These are phyloP conservation scores for Sequoiadendron giganteum DNA, from an alignment of 75 land plant genomes.

Conservation along the genomic window DNA sequence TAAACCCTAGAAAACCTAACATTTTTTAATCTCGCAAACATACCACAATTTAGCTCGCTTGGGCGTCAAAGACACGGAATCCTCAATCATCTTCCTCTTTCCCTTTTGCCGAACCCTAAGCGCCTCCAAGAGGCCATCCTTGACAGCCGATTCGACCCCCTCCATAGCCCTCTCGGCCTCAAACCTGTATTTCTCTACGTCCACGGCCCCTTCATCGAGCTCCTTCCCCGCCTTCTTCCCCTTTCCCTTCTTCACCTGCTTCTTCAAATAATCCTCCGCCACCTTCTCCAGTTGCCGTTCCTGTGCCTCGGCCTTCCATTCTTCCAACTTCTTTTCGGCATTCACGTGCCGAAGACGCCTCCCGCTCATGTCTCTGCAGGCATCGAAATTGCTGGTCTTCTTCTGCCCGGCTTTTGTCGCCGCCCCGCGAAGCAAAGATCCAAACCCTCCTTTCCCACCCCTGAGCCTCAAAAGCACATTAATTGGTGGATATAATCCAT, in stretches of 20 bases:
- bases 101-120: slow-evolving; percentile 8
- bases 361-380: slow-evolving; percentile 98
- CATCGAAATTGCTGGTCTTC: slow-evolving; percentile 98
- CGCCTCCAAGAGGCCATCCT: slow-evolving; percentile 16
- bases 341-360: slow-evolving; percentile 93
- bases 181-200: slow-evolving; percentile 63
- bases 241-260: slow-evolving; percentile 63
- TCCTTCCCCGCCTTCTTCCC: slow-evolving; percentile 16
- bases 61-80: neutral
- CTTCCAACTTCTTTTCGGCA: slow-evolving; percentile 95
- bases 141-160: slow-evolving; percentile 47
- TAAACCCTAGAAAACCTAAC: neutral
- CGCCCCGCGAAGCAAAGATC: slow-evolving; percentile 92
- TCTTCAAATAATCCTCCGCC: slow-evolving; percentile 87
- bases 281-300: slow-evolving; percentile 75
- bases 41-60: slow-evolving; percentile 17
- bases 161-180: slow-evolving; percentile 55
- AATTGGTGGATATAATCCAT: slow-evolving; percentile 38
- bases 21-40: neutral
- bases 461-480: slow-evolving; percentile 48
- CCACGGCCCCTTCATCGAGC: slow-evolving; percentile 39
- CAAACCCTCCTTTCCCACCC: slow-evolving; percentile 99
- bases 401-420: slow-evolving; percentile 99
- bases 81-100: slow-evolving; percentile 18
- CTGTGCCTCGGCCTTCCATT: slow-evolving; percentile 83